A percentile compares a stretch with the other conserved stretches of the same genome.
Evolutionary conservation across 768 basidiomycete species (phyloP).

Genomic region (Pisolithus marmoratus): DNA sequence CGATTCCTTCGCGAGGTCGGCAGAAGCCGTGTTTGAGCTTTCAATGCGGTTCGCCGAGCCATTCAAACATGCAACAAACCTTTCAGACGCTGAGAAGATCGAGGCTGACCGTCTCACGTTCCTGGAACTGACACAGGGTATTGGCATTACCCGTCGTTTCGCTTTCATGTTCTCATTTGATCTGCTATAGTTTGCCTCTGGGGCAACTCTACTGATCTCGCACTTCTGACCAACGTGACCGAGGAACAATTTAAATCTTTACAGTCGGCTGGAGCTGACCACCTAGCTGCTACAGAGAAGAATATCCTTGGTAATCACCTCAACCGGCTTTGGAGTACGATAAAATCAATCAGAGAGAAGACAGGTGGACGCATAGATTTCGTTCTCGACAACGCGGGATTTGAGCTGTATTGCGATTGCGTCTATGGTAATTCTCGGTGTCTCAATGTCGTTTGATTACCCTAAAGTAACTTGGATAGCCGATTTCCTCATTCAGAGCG

Average conservation of each 20-base stretch:
- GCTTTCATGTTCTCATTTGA: background rate
- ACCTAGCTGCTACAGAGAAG: constrained; percentile 92
- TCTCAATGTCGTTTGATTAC: background rate
- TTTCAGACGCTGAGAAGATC: constrained; percentile 45
- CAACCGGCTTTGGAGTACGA: constrained; percentile 62
- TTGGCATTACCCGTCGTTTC: constrained; percentile 9
- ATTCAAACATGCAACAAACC: constrained; percentile 53
- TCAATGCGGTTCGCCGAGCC: constrained; percentile 89
- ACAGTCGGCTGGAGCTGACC: constrained; percentile 96
- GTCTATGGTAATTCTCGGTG: constrained; percentile 60
- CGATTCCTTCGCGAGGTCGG: constrained; percentile 91
- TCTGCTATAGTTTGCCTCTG: constrained; percentile 74
- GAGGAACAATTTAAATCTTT: constrained; percentile 95
- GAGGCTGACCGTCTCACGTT: constrained; percentile 85
- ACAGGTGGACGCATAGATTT: constrained; percentile 77
- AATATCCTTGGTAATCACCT: constrained; percentile 91
- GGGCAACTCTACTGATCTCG: constrained; percentile 96
- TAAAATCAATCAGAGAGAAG: constrained; percentile 62
- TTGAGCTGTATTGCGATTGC: constrained; percentile 80
- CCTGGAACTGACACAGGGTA: constrained; percentile 87
- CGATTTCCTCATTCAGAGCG: constrained; percentile 90
- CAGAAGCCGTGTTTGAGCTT: constrained; percentile 89
- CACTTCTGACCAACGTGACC: constrained; percentile 93
- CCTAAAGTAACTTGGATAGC: constrained; percentile 38
- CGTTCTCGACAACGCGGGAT: constrained; percentile 81